Evolutionary conservation across 306 rosid genomes (phyloP).

Genomic region (Rosa persica): DNA sequence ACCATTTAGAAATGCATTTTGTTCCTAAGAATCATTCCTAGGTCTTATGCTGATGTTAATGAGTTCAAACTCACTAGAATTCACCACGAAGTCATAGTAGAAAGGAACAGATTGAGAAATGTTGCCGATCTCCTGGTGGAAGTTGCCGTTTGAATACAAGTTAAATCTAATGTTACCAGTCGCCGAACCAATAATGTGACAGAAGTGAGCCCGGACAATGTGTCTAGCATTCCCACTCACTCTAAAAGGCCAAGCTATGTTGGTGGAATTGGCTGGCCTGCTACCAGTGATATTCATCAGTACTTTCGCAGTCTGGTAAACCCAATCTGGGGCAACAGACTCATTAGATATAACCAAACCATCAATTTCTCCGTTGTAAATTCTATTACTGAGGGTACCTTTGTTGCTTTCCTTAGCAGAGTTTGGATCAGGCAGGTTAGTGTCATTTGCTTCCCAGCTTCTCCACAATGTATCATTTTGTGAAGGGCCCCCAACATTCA

Average conservation of each 20-base stretch:
- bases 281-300: not conserved
- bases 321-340: constrained; percentile 6
- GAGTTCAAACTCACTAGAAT: constrained; percentile 18
- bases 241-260: constrained; percentile 32
- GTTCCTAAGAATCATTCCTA: accelerated
- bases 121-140: not conserved
- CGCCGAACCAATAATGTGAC: not conserved
- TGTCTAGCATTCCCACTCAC: constrained; percentile 15
- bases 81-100: constrained; percentile 26
- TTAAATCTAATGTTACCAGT: not conserved
- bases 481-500: constrained; percentile 33
- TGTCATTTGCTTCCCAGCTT: constrained; percentile 26
- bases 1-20: constrained; percentile 50
- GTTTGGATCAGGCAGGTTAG: not conserved
- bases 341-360: not conserved
- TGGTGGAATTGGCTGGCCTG: not conserved
- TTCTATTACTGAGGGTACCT: not conserved
- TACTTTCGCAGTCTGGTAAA: constrained; percentile 37
- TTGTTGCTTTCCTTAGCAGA: too few species aligned
- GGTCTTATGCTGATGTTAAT: constrained; percentile 31
- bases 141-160: constrained; percentile 17
- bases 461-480: constrained; percentile 8
- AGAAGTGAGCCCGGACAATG: constrained; percentile 44
- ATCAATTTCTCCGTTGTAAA: not conserved
- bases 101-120: not conserved